Conservation (phyloP, 345 rosid species). For the Murraya paniculata region DNA sequence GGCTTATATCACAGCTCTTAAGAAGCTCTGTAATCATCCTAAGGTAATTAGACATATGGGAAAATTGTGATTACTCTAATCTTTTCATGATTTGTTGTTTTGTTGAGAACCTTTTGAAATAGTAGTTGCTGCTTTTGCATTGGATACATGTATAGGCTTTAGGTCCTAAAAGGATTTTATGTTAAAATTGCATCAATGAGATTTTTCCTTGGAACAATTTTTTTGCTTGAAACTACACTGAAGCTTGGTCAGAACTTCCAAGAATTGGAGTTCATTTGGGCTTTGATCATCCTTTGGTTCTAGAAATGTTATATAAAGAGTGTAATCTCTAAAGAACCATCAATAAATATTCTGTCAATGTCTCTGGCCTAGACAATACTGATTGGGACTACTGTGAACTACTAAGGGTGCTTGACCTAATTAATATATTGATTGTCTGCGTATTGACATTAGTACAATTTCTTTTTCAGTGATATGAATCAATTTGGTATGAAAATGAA, state of each 20-base stretch:
- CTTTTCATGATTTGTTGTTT: not conserved
- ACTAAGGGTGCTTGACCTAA: not conserved
- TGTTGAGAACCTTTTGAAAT: not conserved
- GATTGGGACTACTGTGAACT: not conserved
- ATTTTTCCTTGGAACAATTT: not conserved
- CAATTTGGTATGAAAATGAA: not conserved
- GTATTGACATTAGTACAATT: not conserved
- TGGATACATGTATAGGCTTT: not conserved
- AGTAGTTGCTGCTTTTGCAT: not conserved
- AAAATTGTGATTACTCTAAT: not conserved
- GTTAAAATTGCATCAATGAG: not conserved
- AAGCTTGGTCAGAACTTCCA: not conserved
- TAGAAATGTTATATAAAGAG: not conserved
- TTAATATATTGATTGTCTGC: not conserved
- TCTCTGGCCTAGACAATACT: not conserved
- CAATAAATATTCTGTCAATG: not conserved
- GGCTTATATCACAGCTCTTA: constrained; percentile 97
- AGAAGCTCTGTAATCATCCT: constrained; percentile 99
- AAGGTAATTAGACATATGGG: constrained; percentile 46
- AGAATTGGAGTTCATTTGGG: not conserved
- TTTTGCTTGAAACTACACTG: not conserved
- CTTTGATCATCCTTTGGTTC: not conserved
- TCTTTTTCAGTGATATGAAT: not conserved
- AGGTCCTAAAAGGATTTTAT: not conserved
- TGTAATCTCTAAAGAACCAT: not conserved